These are phyloP conservation scores for Penicillium arizonense DNA, from an alignment of 495 filamentous ascomycete genomes.

Conservation along the genomic window DNA sequence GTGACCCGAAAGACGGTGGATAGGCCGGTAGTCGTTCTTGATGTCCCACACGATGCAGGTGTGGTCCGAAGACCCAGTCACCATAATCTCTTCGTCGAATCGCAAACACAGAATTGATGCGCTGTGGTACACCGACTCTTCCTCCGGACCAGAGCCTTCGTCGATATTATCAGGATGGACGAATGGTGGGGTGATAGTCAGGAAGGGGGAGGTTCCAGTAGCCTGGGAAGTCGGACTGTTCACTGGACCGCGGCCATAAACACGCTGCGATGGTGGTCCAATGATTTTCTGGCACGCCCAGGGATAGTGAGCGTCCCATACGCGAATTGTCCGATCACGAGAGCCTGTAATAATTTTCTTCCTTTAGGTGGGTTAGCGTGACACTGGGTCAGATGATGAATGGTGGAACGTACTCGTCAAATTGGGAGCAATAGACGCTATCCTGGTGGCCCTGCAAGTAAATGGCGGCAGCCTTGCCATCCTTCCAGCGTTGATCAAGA, in stretches of 20 bases:
- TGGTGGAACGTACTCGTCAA: slow-evolving; percentile 74
- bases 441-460: slow-evolving; percentile 91
- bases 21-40: slow-evolving; percentile 68
- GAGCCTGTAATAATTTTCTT: slow-evolving; percentile 96
- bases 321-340: slow-evolving; percentile 87
- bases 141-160: slow-evolving; percentile 28
- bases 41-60: slow-evolving; percentile 93
- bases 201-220: slow-evolving; percentile 41
- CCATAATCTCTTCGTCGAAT: slow-evolving; percentile 87
- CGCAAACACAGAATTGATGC: slow-evolving; percentile 93
- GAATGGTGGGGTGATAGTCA: slow-evolving; percentile 44
- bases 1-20: slow-evolving; percentile 73
- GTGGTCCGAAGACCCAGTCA: slow-evolving; percentile 90
- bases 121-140: slow-evolving; percentile 59
- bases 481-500: slow-evolving; percentile 75
- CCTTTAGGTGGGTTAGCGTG: slow-evolving; percentile 37
- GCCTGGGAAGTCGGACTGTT: slow-evolving; percentile 40
- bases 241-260: slow-evolving; percentile 28
- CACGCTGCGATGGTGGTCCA: slow-evolving; percentile 44
- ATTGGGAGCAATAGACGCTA: slow-evolving; percentile 96
- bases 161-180: slow-evolving; percentile 29
- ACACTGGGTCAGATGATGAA: not conserved
- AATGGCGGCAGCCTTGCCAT: slow-evolving; percentile 72
- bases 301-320: slow-evolving; percentile 87
- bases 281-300: slow-evolving; percentile 81